Conservation (phyloP, 257 asterid genomes). For the Pogostemon cablin region DNA sequence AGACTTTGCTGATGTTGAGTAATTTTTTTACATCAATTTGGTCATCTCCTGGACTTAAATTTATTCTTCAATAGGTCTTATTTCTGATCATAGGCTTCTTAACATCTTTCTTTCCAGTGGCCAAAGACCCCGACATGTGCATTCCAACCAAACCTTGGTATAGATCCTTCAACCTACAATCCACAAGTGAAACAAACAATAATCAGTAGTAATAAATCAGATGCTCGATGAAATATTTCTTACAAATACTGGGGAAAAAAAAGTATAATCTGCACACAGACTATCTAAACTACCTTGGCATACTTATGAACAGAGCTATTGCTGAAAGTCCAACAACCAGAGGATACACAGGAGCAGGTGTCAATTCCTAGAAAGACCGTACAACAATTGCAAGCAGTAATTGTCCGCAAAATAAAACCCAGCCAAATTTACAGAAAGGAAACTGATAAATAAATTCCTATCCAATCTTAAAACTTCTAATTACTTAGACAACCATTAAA, state of each 20-base stretch:
- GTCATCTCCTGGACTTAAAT: too few relatives aligned
- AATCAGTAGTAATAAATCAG: conserved; percentile 36
- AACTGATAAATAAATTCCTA: conserved; percentile 4
- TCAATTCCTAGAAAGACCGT: conserved; percentile 62
- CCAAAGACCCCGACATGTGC: conserved; percentile 43
- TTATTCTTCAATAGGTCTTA: conserved; percentile 60
- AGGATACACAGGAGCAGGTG: conserved; percentile 87
- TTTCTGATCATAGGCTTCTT: conserved; percentile 60
- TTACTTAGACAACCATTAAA: not conserved
- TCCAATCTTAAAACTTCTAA: not conserved
- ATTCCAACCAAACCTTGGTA: conserved; percentile 55
- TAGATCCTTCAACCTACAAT: conserved; percentile 70
- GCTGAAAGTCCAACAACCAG: conserved; percentile 74
- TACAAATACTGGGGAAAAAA: conserved; percentile 10
- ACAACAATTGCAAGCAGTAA: conserved; percentile 3
- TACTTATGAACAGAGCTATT: conserved; percentile 70
- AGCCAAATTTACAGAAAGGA: not conserved
- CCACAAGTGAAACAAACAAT: not conserved
- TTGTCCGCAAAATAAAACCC: not conserved
- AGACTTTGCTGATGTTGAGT: conserved; percentile 9
- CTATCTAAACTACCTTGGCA: conserved; percentile 70
- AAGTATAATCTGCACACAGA: not conserved
- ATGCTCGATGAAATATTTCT: conserved; percentile 1
- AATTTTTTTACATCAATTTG: not conserved
- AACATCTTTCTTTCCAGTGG: conserved; percentile 60